These are phyloP conservation scores for Herpomyces periplanetae DNA, from an alignment of 2,329 filamentous ascomycete species.

Conservation along the genomic window DNA sequence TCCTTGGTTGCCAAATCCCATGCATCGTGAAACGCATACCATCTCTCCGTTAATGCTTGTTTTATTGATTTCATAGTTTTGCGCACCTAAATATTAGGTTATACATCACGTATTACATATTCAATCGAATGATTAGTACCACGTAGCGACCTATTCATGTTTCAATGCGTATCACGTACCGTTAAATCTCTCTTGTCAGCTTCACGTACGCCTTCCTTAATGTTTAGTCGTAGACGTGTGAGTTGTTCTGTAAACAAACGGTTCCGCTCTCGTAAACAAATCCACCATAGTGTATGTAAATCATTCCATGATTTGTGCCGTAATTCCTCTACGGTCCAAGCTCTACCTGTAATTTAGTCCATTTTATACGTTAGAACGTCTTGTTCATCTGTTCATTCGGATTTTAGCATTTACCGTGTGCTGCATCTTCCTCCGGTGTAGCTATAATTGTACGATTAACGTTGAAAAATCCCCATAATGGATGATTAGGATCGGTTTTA, in stretches of 20 bases:
- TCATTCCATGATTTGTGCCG: conserved; percentile 73
- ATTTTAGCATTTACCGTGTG: conserved; percentile 17
- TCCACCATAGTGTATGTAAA: conserved; percentile 69
- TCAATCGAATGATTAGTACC: neutral
- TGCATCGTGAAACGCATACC: conserved; percentile 53
- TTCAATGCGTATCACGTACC: conserved; percentile 13
- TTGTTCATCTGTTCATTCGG: neutral
- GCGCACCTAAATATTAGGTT: conserved; percentile 15
- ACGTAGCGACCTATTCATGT: neutral
- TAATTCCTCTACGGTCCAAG: conserved; percentile 54
- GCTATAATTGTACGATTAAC: conserved; percentile 23
- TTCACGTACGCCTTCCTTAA: conserved; percentile 34
- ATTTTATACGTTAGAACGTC: conserved; percentile 1
- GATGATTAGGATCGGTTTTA: conserved; percentile 29
- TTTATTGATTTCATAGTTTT: conserved; percentile 46
- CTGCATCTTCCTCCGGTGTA: conserved; percentile 25
- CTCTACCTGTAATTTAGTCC: conserved; percentile 14
- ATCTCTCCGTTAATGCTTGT: conserved; percentile 49
- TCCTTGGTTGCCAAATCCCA: conserved; percentile 21
- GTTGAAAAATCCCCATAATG: conserved; percentile 71
- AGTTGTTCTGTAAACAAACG: conserved; percentile 33
- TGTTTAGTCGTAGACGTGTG: conserved; percentile 23
- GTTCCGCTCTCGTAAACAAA: conserved; percentile 66
- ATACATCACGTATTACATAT: conserved; percentile 1
- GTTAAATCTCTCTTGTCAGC: conserved; percentile 17